Percentiles rank a stretch among this genome's conserved stretches.
Evolutionary conservation across 164 flowering plant genomes (phyloP).

Genomic region (Vitis rupestris): DNA sequence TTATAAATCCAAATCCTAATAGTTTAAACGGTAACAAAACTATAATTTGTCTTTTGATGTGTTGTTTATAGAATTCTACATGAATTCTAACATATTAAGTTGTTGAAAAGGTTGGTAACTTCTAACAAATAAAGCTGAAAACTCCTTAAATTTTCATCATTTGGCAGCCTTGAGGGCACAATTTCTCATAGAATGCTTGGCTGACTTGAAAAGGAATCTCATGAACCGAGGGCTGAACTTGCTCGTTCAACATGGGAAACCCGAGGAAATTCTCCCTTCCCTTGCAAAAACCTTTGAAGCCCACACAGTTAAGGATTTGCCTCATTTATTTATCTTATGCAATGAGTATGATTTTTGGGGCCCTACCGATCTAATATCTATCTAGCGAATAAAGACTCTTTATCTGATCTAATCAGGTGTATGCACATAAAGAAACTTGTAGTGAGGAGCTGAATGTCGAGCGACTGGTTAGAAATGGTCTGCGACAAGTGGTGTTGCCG

Average conservation of each 20-base stretch:
- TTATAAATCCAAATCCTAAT: too few relatives aligned
- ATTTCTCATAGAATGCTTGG: constrained; percentile 74
- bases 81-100: too few relatives aligned
- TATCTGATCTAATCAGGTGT: constrained; percentile 50
- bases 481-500: constrained; percentile 28
- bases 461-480: constrained; percentile 38
- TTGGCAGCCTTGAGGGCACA: constrained; percentile 76
- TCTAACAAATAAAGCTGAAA: not conserved
- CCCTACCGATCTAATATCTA: not conserved
- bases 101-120: too few relatives aligned
- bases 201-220: constrained; percentile 76
- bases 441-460: constrained; percentile 84
- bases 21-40: too few relatives aligned
- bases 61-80: too few relatives aligned
- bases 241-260: constrained; percentile 77
- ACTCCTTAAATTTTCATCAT: not conserved
- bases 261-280: constrained; percentile 77
- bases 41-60: too few relatives aligned
- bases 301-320: constrained; percentile 59
- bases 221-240: constrained; percentile 68
- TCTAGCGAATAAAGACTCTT: not conserved
- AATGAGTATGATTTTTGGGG: not conserved
- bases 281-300: constrained; percentile 68
- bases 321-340: not conserved
- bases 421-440: constrained; percentile 95